Evolutionary conservation across 352 stramenopile species (phyloP).

Genomic region (Bremia lactucae): DNA sequence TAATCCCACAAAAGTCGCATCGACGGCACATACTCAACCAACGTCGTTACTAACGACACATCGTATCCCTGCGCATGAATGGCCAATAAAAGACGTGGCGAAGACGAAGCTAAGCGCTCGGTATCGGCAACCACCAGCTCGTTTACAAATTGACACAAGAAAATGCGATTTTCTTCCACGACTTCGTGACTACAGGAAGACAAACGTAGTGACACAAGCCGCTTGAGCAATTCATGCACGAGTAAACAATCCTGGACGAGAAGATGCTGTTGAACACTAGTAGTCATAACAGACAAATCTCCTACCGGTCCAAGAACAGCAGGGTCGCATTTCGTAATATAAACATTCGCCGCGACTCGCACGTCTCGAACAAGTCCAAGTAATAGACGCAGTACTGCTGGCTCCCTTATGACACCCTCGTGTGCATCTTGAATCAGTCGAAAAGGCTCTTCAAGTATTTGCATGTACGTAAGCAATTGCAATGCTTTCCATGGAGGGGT

Average conservation of each 20-base stretch:
- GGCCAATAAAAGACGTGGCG: slow-evolving; percentile 26
- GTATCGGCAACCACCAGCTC: slow-evolving; percentile 29
- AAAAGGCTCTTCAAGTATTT: slow-evolving; percentile 46
- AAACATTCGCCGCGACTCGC: slow-evolving; percentile 31
- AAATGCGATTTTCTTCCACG: slow-evolving; percentile 8
- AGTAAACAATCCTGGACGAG: slow-evolving; percentile 52
- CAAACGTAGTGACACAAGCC: slow-evolving; percentile 13
- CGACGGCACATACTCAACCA: slow-evolving; percentile 26
- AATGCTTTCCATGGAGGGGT: slow-evolving; percentile 6
- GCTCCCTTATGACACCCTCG: slow-evolving; percentile 22
- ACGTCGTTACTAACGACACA: slow-evolving; percentile 15
- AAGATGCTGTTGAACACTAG: slow-evolving; percentile 34
- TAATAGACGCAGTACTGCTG: slow-evolving; percentile 31
- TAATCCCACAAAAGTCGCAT: slow-evolving; percentile 42
- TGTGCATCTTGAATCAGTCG: slow-evolving; percentile 37
- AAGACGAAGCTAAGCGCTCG: slow-evolving; percentile 4
- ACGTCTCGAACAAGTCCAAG: slow-evolving; percentile 30
- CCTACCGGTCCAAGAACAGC: slow-evolving; percentile 14
- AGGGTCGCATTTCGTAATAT: slow-evolving; percentile 35
- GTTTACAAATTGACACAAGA: slow-evolving; percentile 23
- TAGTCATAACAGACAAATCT: slow-evolving; percentile 9
- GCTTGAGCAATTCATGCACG: slow-evolving; percentile 32
- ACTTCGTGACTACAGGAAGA: slow-evolving; percentile 10
- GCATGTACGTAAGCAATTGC: slow-evolving; percentile 29
- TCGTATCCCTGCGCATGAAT: slow-evolving; percentile 50